Percentiles rank a stretch among this genome's conserved stretches.
phyloP scores from a whole-genome alignment of 2,329 filamentous ascomycete species.

The Zasmidium angulare region DNA sequence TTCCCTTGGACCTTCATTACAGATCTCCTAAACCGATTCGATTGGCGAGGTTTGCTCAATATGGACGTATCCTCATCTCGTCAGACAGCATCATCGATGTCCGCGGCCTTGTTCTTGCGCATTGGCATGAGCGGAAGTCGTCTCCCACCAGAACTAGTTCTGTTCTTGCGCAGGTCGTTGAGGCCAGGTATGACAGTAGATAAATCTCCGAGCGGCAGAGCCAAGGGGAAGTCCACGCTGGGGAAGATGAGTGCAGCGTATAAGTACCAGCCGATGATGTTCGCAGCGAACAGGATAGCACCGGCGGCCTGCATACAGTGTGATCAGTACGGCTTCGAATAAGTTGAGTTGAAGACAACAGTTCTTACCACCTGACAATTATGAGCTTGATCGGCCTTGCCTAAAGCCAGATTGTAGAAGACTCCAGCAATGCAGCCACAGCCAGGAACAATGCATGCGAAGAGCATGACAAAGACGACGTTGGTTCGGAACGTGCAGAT shows the following conservation, averaged over 20 bases:
- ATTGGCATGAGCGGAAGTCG: neutral
- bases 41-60: neutral
- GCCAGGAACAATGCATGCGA: constrained; percentile 14
- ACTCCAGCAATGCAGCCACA: constrained; percentile 15
- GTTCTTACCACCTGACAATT: constrained; percentile 20
- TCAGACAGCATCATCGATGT: neutral
- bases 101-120: neutral
- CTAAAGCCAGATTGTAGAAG: constrained; percentile 17
- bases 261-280: constrained; percentile 22
- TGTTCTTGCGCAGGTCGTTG: constrained; percentile 3
- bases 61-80: neutral
- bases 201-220: constrained; percentile 21
- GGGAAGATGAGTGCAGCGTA: constrained; percentile 21
- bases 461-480: constrained; percentile 19
- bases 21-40: neutral
- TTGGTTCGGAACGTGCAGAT: constrained; percentile 23
- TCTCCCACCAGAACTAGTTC: neutral
- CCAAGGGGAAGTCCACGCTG: constrained; percentile 22
- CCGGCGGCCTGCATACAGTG: constrained; percentile 16
- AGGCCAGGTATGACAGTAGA: constrained; percentile 16
- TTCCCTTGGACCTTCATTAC: neutral
- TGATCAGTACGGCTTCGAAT: constrained; percentile 6
- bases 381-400: constrained; percentile 15
- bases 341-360: neutral
- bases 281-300: constrained; percentile 16